Conservation (phyloP, 108 stramenopile genomes). For the Nannochloropsis gaditana region DNA sequence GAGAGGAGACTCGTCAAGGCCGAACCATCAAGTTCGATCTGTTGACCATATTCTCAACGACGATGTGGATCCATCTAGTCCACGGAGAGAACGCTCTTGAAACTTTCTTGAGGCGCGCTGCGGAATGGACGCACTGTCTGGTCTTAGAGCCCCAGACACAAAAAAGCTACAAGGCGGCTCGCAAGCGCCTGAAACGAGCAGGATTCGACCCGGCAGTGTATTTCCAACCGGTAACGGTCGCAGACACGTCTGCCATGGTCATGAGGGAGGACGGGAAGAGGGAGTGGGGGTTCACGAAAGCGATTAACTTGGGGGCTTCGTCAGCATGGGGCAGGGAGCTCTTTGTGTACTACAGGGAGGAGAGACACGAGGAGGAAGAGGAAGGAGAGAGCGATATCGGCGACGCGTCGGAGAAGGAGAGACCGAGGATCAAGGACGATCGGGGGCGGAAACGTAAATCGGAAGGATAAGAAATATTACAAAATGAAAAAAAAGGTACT, state of each 20-base stretch:
- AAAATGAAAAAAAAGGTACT: too few relatives aligned
- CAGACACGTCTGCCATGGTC: not conserved
- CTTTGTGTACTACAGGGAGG: not conserved
- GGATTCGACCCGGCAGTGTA: not conserved
- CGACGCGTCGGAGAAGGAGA: not conserved
- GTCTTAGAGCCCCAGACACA: not conserved
- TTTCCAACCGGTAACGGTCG: not conserved
- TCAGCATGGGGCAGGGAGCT: not conserved
- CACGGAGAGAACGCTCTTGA: not conserved
- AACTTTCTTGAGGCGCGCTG: not conserved
- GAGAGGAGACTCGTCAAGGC: not conserved
- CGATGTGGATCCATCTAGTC: slow-evolving; percentile 3
- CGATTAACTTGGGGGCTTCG: not conserved
- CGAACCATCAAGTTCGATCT: not conserved
- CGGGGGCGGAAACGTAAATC: not conserved
- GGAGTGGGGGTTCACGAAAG: not conserved
- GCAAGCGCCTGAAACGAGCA: not conserved
- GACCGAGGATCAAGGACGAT: not conserved
- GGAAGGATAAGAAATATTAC: too few relatives aligned
- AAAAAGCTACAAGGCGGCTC: not conserved
- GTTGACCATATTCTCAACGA: not conserved
- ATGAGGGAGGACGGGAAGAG: not conserved
- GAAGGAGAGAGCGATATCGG: not conserved
- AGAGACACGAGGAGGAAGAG: not conserved
- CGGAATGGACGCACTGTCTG: not conserved